Evolutionary conservation across 176 grass and related monocot species (phyloP), one percentile per base, ranked within the genome.

Genomic region (Pontederia crassipes): DNA sequence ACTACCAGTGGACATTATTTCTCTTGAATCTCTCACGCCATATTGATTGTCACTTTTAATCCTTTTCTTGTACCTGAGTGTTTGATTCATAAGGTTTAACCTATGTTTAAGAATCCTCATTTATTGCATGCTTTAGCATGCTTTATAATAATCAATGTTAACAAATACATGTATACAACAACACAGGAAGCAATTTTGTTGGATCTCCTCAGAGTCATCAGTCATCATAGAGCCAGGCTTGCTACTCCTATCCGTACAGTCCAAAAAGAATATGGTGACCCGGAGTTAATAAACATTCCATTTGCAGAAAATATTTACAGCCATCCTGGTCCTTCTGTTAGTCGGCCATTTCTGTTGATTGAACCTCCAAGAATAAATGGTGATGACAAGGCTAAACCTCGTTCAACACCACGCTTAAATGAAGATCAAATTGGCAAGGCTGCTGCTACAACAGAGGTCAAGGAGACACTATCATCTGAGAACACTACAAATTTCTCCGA

Each of bases 181-280:
- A 63, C 70, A 77, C 81, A 98, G 93, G 93, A 98, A 89, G 46
- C 84, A 56, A 74, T 92, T 74, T 81, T 98, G 72, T 83, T 98
- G 68, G 93, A 92, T 78, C 87, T 98, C 80, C 85, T 98, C 69
- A 88, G 79, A 81, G 86, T 98, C 78, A 79, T 98, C 56, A 86
- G 93, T n/a, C 82, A 98, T 73, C 93, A 98, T 74, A 74, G 80
- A 66, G 88, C 93, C 75, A 88, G 93, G 73, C 88, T 98, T 74
- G 88, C 93, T 47, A 98, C 88, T 71, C 93, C 89, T 72, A 98
- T 98, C 61, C 81, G 93, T 70, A 98, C 93, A 17, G 93, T 98
- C 62, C 93, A 98, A 65, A 98, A 98, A 83, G 78, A 83, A 68
- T 98, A 98, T 59, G 85, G 84, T 58, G 86, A 98, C 57, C 84